Evolutionary conservation across 169 alveolate genomes (phyloP).

Genomic region (Cryptosporidium viatorum): DNA sequence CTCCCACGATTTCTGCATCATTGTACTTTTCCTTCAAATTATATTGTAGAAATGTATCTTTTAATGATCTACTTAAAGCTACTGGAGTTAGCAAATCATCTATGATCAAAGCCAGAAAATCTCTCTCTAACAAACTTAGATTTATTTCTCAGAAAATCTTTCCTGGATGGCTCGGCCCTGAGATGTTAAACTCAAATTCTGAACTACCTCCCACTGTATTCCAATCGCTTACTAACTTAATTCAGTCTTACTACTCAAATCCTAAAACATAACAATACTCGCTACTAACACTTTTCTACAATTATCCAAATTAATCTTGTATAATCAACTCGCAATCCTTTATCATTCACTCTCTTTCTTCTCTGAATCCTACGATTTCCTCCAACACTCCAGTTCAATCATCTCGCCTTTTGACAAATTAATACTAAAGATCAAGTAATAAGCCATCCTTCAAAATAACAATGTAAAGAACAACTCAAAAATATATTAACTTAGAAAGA

Average conservation of each 20-base stretch:
- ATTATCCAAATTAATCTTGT: too few relatives aligned
- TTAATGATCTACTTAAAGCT: slow-evolving; percentile 12
- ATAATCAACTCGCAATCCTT: background rate
- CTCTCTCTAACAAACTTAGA: slow-evolving; percentile 8
- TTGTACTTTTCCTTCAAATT: slow-evolving; percentile 15
- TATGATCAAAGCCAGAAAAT: slow-evolving; percentile 9
- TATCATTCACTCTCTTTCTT: background rate
- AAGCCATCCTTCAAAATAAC: background rate
- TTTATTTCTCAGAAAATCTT: slow-evolving; percentile 16
- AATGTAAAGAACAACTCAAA: background rate
- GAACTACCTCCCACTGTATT: slow-evolving; percentile 46
- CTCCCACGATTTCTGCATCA: slow-evolving; percentile 50
- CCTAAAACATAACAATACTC: background rate
- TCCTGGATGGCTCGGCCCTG: slow-evolving; percentile 62
- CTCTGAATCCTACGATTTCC: background rate
- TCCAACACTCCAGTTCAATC: background rate
- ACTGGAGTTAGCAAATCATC: slow-evolving; percentile 52
- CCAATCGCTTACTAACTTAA: slow-evolving; percentile 8
- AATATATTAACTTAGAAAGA: background rate
- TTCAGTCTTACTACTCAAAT: background rate
- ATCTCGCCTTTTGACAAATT: too few relatives aligned
- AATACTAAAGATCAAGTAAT: too few relatives aligned
- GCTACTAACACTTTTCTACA: background rate
- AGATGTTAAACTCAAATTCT: background rate
- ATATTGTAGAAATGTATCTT: slow-evolving; percentile 9